Base-by-base conservation (phyloP, 352 stramenopile species). In the Nothophytophthora sp. region DNA sequence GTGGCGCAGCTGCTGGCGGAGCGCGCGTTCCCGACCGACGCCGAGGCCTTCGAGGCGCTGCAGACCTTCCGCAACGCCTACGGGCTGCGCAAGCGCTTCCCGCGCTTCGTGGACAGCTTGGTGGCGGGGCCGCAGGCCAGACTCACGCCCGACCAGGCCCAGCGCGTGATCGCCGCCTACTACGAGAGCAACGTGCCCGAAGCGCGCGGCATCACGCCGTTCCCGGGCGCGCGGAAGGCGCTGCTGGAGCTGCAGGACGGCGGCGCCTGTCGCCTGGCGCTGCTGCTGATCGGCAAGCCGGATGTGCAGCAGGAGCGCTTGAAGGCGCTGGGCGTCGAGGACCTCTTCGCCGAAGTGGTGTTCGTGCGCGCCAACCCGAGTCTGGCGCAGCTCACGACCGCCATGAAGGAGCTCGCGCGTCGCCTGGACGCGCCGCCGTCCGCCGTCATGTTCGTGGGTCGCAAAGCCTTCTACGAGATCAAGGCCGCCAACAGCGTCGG, bases 401-500 rank as follows among this genome's bases (percentile, higher is more conserved):
- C 77, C 1, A 90, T 95, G 84, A 88, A 88, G 47, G 72, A 88
- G 33, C 76, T 92, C 6, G 48, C 66, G 0, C 67, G 75, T 1
- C 60, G 77, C 15, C 40, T 95, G 13, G 75, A 89, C 40, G 54
- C 92, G 18, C 69, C 81, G 45, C 54, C 80, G 33, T 95, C 84
- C 13, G 78, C 76, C n/a, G 70, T 95, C 24, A 70, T 90, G 20
- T 92, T 95, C 25, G 80, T 95, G 27, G 84, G 84, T 2, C 76
- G 82, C 39, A 92, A 92, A 49, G 78, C 86, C 10, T 95, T 95
- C 48, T 92, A 90, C 43, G 84, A 95, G 56, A 90, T 95, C 61
- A 95, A 92, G 34, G 84, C 80, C 3, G 84, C 81, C 2, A 95
- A 95, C 47, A 76, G 80, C 50, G 68, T 88, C 4, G 84, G 81